A percentile compares a stretch with the other conserved stretches of the same genome.
These are phyloP conservation scores for Hymenotorrendiella dingleyae DNA, from an alignment of 2,329 filamentous ascomycete species.

Conservation along the genomic window DNA sequence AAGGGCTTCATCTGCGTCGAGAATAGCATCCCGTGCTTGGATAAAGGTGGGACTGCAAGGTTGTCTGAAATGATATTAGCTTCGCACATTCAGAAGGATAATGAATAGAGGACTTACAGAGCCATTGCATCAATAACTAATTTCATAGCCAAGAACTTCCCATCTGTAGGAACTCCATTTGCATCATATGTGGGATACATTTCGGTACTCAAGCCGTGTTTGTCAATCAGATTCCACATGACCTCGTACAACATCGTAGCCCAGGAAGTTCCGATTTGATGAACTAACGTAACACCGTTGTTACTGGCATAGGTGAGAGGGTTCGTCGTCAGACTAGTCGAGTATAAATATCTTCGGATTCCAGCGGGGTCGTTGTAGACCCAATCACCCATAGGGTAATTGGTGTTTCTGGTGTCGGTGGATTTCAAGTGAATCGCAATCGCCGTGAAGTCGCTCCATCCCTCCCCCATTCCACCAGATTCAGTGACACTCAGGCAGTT, in stretches of 20 bases:
- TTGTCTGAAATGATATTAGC: slow-evolving; percentile 32
- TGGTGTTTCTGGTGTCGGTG: slow-evolving; percentile 38
- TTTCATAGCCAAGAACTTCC: slow-evolving; percentile 36
- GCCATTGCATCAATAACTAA: slow-evolving; percentile 47
- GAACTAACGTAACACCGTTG: slow-evolving; percentile 36
- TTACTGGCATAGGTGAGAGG: slow-evolving; percentile 43
- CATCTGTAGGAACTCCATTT: slow-evolving; percentile 45
- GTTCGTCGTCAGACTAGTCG: slow-evolving; percentile 43
- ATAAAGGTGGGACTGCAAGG: slow-evolving; percentile 51
- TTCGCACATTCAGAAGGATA: background rate
- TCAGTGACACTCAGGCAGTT: slow-evolving; percentile 43
- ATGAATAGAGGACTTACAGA: slow-evolving; percentile 30
- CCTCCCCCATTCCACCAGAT: slow-evolving; percentile 51
- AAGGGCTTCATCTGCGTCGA: slow-evolving; percentile 47
- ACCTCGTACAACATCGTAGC: slow-evolving; percentile 49
- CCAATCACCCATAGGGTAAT: slow-evolving; percentile 48
- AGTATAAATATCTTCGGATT: slow-evolving; percentile 46
- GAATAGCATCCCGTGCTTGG: slow-evolving; percentile 46
- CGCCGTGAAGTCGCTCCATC: slow-evolving; percentile 52
- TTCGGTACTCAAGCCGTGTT: slow-evolving; percentile 44
- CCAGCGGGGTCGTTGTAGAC: slow-evolving; percentile 38
- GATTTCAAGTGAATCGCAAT: slow-evolving; percentile 43
- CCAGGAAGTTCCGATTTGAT: slow-evolving; percentile 48
- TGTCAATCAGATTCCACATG: slow-evolving; percentile 52
- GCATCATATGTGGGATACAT: slow-evolving; percentile 36